Conservation (phyloP, 1,284 basidiomycete species). For the Ceratobasidium sp. region DNA sequence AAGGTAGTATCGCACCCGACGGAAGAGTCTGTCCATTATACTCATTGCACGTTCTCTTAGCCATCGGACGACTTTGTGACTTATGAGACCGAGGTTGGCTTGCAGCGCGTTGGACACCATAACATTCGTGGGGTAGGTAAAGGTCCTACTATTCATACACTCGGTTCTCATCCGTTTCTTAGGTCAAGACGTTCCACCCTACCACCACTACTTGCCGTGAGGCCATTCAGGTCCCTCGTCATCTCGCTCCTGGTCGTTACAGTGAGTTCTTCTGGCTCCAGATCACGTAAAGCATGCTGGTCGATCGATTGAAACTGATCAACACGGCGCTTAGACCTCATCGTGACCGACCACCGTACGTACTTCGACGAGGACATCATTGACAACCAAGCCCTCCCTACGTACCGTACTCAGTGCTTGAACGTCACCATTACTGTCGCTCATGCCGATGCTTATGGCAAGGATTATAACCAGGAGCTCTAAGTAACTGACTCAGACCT, state of each 20-base stretch:
- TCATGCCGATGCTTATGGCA: constrained; percentile 24
- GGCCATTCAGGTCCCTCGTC: constrained; percentile 2
- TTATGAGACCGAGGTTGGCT: constrained; percentile 41
- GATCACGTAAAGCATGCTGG: neutral
- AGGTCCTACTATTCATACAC: neutral
- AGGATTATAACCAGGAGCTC: constrained; percentile 26
- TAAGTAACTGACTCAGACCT: constrained; percentile 2
- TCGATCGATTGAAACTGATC: constrained; percentile 14
- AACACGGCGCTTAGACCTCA: constrained; percentile 14
- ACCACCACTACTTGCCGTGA: constrained; percentile 22
- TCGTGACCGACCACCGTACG: constrained; percentile 34
- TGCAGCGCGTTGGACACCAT: constrained; percentile 39
- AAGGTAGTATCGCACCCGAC: neutral
- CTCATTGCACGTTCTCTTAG: neutral
- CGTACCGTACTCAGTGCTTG: constrained; percentile 39
- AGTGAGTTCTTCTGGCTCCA: neutral
- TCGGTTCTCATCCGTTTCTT: neutral
- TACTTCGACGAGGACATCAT: constrained; percentile 32
- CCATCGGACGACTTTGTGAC: constrained; percentile 32
- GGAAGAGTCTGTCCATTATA: neutral
- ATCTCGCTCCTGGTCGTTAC: constrained; percentile 29
- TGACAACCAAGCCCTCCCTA: constrained; percentile 34
- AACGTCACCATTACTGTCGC: constrained; percentile 42
- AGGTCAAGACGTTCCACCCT: constrained; percentile 43
- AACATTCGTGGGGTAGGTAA: constrained; percentile 35